These are phyloP conservation scores for Aspergillus sp. DNA, from an alignment of 2,329 filamentous ascomycete species.

Conservation along the genomic window DNA sequence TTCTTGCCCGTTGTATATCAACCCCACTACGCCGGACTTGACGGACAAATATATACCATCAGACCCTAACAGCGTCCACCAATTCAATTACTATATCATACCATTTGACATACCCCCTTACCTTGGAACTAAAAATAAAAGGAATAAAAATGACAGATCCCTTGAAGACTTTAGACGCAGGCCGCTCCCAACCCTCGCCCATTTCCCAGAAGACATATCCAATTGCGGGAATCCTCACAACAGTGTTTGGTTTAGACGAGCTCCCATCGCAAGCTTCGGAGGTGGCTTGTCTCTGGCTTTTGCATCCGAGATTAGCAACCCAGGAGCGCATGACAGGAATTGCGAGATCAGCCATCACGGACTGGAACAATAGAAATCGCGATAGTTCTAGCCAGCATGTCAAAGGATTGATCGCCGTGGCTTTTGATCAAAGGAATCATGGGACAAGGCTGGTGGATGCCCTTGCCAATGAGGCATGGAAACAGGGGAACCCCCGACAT, in stretches of 20 bases:
- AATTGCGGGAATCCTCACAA: slow-evolving; percentile 73
- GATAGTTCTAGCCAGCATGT: slow-evolving; percentile 20
- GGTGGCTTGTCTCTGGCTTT: slow-evolving; percentile 82
- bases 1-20: no score
- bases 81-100: no score
- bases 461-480: slow-evolving; percentile 72
- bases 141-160: slow-evolving; percentile 27
- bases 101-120: no score
- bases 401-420: slow-evolving; percentile 69
- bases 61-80: no score
- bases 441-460: slow-evolving; percentile 66
- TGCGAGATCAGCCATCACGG: slow-evolving; percentile 62
- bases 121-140: neutral
- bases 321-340: slow-evolving; percentile 72
- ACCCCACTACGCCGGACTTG: no score
- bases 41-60: no score
- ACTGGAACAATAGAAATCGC: slow-evolving; percentile 55
- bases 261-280: slow-evolving; percentile 51
- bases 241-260: slow-evolving; percentile 76
- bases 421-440: slow-evolving; percentile 93
- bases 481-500: slow-evolving; percentile 70
- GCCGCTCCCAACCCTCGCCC: slow-evolving; percentile 21
- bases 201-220: slow-evolving; percentile 64
- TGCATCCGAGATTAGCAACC: slow-evolving; percentile 71
- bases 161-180: slow-evolving; percentile 25